These are phyloP conservation scores for Phaffia australis DNA, from an alignment of 768 basidiomycete genomes.

Conservation along the genomic window DNA sequence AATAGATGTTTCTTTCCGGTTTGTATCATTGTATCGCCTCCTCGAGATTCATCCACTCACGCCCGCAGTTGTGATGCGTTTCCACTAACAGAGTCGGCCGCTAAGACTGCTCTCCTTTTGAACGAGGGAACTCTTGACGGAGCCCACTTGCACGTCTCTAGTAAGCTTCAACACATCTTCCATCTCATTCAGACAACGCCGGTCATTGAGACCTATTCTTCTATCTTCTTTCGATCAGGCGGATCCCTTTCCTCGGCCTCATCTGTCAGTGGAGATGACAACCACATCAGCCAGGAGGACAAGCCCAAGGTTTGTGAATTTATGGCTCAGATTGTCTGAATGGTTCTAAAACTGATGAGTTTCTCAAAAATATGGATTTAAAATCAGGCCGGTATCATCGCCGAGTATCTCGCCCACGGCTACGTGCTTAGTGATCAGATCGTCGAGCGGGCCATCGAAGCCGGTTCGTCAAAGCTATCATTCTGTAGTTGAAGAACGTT, in stretches of 20 bases:
- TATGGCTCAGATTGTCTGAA: background rate
- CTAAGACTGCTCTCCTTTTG: constrained; percentile 76
- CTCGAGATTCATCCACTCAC: background rate
- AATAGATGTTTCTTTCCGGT: constrained; percentile 38
- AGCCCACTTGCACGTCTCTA: constrained; percentile 55
- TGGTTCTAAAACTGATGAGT: constrained; percentile 49
- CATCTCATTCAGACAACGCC: background rate
- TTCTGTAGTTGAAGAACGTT: constrained; percentile 40
- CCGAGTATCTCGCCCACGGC: constrained; percentile 81
- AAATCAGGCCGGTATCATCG: constrained; percentile 52
- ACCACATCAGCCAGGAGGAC: constrained; percentile 62
- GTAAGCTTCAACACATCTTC: constrained; percentile 43
- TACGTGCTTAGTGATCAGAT: constrained; percentile 70
- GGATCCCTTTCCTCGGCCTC: constrained; percentile 32
- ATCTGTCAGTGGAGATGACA: constrained; percentile 28
- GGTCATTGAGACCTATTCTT: constrained; percentile 36
- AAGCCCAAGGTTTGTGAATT: constrained; percentile 51
- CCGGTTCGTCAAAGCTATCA: constrained; percentile 27
- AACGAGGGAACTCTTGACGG: constrained; percentile 65
- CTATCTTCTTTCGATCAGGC: constrained; percentile 44
- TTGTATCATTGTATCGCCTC: background rate
- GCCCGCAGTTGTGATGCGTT: background rate
- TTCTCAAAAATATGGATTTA: background rate
- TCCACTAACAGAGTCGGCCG: constrained; percentile 42
- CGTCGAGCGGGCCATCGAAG: constrained; percentile 47